A percentile compares a stretch with the other conserved stretches of the same genome.
Evolutionary conservation across 2,329 filamentous ascomycete genomes (phyloP).

Genomic region (Ascochyta clinopodiicola): DNA sequence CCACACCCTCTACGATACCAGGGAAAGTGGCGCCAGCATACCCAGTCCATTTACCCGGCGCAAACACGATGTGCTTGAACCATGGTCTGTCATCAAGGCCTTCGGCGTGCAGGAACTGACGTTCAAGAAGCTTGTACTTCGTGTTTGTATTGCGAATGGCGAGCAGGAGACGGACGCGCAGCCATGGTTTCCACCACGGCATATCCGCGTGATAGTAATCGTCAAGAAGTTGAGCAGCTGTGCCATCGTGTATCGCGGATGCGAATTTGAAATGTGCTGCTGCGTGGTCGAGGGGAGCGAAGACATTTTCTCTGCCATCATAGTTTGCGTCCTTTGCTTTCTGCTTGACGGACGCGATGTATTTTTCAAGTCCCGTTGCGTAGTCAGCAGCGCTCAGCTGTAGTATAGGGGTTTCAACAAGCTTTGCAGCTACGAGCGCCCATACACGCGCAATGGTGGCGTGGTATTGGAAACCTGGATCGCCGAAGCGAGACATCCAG

Average conservation of each 20-base stretch:
- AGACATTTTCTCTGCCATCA: constrained; percentile 37
- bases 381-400: constrained; percentile 57
- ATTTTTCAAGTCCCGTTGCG: constrained; percentile 49
- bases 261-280: constrained; percentile 58
- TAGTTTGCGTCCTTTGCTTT: constrained; percentile 26
- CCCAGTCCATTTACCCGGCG: constrained; percentile 88
- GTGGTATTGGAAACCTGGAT: constrained; percentile 67
- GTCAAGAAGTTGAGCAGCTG: constrained; percentile 55
- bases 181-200: constrained; percentile 81
- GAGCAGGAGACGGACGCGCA: constrained; percentile 68
- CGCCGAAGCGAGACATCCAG: constrained; percentile 83
- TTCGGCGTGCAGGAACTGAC: constrained; percentile 75
- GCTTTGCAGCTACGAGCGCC: constrained; percentile 53
- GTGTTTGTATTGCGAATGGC: constrained; percentile 73
- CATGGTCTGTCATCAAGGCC: constrained; percentile 81
- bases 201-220: constrained; percentile 58
- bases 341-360: constrained; percentile 51
- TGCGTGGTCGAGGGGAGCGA: constrained; percentile 55
- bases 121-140: constrained; percentile 84
- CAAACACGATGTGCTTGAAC: constrained; percentile 97
- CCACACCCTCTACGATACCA: constrained; percentile 68
- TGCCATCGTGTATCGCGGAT: constrained; percentile 59
- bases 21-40: constrained; percentile 78
- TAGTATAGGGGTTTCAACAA: constrained; percentile 56
- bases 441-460: constrained; percentile 56